These are phyloP conservation scores for Silene noctiflora DNA, from an alignment of 179 eudicot species.

Conservation along the genomic window DNA sequence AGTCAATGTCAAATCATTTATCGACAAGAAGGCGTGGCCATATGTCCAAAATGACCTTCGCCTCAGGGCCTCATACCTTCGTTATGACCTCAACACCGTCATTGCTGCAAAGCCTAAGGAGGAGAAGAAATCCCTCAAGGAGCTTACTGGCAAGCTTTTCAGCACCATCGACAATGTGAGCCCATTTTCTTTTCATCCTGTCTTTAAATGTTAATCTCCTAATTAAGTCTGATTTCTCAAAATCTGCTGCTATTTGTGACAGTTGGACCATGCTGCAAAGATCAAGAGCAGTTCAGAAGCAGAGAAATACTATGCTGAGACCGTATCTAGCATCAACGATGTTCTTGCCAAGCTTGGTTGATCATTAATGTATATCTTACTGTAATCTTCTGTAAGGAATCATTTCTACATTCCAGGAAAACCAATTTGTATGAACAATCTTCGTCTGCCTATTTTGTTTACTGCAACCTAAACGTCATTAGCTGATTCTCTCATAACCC, in stretches of 20 bases:
- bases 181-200: background rate
- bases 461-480: background rate
- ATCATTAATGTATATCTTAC: constrained; percentile 37
- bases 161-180: constrained; percentile 58
- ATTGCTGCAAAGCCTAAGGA: constrained; percentile 78
- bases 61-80: constrained; percentile 60
- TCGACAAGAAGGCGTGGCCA: constrained; percentile 97
- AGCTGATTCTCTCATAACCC: background rate
- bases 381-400: constrained; percentile 16
- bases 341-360: constrained; percentile 61
- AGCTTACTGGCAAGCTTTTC: constrained; percentile 77
- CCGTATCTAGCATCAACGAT: constrained; percentile 61
- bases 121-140: constrained; percentile 69
- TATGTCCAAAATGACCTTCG: constrained; percentile 91
- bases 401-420: constrained; percentile 22
- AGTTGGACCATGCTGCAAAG: constrained; percentile 97
- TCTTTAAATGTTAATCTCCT: background rate
- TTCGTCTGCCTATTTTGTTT: background rate
- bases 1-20: constrained; percentile 54
- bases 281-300: constrained; percentile 75
- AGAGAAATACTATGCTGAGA: constrained; percentile 77
- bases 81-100: constrained; percentile 84
- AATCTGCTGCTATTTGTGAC: constrained; percentile 18
- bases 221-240: background rate
- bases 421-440: constrained; percentile 21